Evolutionary conservation across 768 basidiomycete species (phyloP), one percentile per base, ranked within the genome.

Genomic region (Candolleomyces efflorescens): DNA sequence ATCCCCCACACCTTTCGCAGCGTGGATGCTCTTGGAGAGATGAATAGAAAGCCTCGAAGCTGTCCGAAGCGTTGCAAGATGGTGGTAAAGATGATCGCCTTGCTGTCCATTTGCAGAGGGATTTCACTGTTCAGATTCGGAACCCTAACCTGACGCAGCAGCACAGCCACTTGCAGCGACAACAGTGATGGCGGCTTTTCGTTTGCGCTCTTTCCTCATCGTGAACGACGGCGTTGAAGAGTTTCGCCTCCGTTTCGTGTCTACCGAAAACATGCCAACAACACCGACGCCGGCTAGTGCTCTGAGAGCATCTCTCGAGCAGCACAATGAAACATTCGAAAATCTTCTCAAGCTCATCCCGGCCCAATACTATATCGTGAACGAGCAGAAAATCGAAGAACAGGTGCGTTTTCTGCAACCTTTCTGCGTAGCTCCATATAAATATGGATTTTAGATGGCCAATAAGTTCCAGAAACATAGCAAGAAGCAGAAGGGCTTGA

Each of bases 251-350:
- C 6, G 11, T 5, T 11, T 32, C 32, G 32, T 5, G 9, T 37
- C 10, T 7, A 47, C 15, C 3, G 32, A 11, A 11, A 32, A 32
- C 6, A 58, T 53, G 57, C 46, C 37, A 39, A 32, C 39, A 12
- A 85, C 84, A 83, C 68, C 78, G 27, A 87, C 85, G 15, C 60
- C 82, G 17, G 66, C 71, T 20, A 68, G 75, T 17, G 71, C 67
- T 0, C 78, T 92, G 17, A 77, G 79, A 46, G 69, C 75, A 9
- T 91, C 90, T 3, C 73, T 98, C 50, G 89, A 94, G 70, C 75
- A 76, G 43, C 94, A 97, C 73, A 97, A 98, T 67, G 83, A 82
- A 24, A 83, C 86, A 0, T 98, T 99, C 64, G 92, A 94, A 66
- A 77, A 84, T 0, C 76, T 98, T 4, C 77, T 97, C 1, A 84